A percentile compares a stretch with the other conserved stretches of the same genome.
phyloP scores from a whole-genome alignment of 257 asterid genomes.

The Fraxinus anomala region DNA sequence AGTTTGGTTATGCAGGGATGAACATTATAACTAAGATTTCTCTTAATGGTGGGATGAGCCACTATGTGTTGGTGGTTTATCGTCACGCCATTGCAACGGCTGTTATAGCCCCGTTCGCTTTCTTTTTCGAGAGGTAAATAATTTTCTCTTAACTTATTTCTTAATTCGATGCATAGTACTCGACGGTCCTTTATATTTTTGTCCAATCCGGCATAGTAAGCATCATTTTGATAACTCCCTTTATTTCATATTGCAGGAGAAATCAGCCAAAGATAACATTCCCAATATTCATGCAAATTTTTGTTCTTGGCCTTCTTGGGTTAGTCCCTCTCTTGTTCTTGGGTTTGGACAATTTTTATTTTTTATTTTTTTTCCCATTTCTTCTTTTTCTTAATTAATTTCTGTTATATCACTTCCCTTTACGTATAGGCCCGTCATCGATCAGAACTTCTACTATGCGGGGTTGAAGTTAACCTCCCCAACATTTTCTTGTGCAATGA shows the following conservation, averaged over 20 bases:
- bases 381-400: neutral
- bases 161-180: too few species aligned
- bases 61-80: slow-evolving; percentile 66
- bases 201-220: too few species aligned
- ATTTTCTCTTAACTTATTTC: too few species aligned
- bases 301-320: slow-evolving; percentile 89
- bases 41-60: slow-evolving; percentile 77
- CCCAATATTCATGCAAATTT: slow-evolving; percentile 78
- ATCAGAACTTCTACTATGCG: slow-evolving; percentile 82
- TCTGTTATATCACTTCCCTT: neutral
- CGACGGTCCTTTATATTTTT: too few species aligned
- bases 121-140: slow-evolving; percentile 64
- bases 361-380: neutral
- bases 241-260: slow-evolving; percentile 44
- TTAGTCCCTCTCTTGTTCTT: slow-evolving; percentile 14
- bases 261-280: slow-evolving; percentile 84
- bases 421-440: slow-evolving; percentile 72
- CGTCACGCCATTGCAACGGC: slow-evolving; percentile 71
- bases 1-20: slow-evolving; percentile 81
- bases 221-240: neutral
- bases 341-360: neutral
- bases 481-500: slow-evolving; percentile 82
- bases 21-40: slow-evolving; percentile 67
- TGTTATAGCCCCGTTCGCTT: slow-evolving; percentile 71
- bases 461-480: slow-evolving; percentile 81